Evolutionary conservation across 257 asterid genomes (phyloP).

Genomic region (Handroanthus guayacan): DNA sequence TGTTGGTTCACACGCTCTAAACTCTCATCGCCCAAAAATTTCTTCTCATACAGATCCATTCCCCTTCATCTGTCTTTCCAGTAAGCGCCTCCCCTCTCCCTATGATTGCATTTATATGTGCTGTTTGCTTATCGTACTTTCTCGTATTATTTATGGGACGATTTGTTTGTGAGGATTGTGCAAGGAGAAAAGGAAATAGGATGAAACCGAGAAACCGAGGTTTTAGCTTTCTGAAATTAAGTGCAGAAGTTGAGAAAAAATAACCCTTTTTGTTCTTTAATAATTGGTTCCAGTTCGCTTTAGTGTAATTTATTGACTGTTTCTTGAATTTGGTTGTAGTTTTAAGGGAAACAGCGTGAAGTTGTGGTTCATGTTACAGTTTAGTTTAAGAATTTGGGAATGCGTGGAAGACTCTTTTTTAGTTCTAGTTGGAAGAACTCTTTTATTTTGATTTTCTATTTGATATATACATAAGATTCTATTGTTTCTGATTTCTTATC

Average conservation of each 20-base stretch:
- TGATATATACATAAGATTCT: not conserved
- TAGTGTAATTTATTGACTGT: not conserved
- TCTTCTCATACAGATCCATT: not conserved
- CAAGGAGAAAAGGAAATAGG: constrained; percentile 2
- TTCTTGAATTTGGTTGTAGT: not conserved
- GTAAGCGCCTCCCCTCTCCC: constrained; percentile 8
- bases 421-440: not conserved
- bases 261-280: not conserved
- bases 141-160: not conserved
- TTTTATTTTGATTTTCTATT: not conserved
- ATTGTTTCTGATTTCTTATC: not conserved
- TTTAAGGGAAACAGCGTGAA: not conserved
- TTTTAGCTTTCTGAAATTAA: constrained; percentile 18
- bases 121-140: not conserved
- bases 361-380: not conserved
- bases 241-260: not conserved
- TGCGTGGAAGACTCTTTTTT: not conserved
- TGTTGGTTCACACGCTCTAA: not conserved
- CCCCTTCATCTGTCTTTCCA: not conserved
- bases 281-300: not conserved
- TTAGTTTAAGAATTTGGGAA: not conserved
- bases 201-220: not conserved
- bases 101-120: not conserved
- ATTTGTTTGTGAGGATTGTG: constrained; percentile 8
- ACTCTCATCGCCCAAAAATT: not conserved